phyloP scores from a whole-genome alignment of 805 yeast species.

The Dipodascus geniculatus region DNA sequence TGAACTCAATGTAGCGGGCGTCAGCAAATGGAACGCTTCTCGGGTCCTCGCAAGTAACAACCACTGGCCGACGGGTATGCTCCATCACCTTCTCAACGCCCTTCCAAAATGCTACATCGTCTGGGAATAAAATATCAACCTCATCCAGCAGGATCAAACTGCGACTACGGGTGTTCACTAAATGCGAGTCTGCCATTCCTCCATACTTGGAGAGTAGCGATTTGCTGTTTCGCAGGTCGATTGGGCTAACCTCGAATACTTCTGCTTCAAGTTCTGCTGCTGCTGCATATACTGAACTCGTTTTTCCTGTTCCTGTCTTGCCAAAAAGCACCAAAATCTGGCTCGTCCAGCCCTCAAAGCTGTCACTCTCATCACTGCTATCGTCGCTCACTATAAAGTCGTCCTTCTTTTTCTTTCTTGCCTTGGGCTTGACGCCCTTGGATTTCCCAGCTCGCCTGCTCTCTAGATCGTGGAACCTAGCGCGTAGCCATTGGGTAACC shows the following conservation, averaged over 20 bases:
- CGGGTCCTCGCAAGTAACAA: slow-evolving; percentile 48
- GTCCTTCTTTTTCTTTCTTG: slow-evolving; percentile 10
- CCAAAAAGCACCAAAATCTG: slow-evolving; percentile 44
- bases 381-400: slow-evolving; percentile 21
- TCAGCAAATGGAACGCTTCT: slow-evolving; percentile 10
- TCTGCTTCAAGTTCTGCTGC: slow-evolving; percentile 52
- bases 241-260: slow-evolving; percentile 70
- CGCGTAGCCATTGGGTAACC: slow-evolving; percentile 10
- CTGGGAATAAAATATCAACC: slow-evolving; percentile 67
- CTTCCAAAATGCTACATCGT: slow-evolving; percentile 73
- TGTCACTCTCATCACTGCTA: slow-evolving; percentile 22
- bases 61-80: slow-evolving; percentile 55
- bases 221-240: slow-evolving; percentile 60
- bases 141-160: slow-evolving; percentile 66
- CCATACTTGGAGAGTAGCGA: slow-evolving; percentile 52
- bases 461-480: slow-evolving; percentile 7
- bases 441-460: neutral
- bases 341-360: slow-evolving; percentile 40
- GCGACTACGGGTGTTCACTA: slow-evolving; percentile 39
- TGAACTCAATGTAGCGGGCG: slow-evolving; percentile 24
- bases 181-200: slow-evolving; percentile 76
- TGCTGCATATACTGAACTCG: slow-evolving; percentile 58
- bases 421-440: neutral
- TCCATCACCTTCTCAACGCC: slow-evolving; percentile 50
- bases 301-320: slow-evolving; percentile 64